These are phyloP conservation scores for Croton setiger DNA, from an alignment of 441 rosid species.

Conservation along the genomic window DNA sequence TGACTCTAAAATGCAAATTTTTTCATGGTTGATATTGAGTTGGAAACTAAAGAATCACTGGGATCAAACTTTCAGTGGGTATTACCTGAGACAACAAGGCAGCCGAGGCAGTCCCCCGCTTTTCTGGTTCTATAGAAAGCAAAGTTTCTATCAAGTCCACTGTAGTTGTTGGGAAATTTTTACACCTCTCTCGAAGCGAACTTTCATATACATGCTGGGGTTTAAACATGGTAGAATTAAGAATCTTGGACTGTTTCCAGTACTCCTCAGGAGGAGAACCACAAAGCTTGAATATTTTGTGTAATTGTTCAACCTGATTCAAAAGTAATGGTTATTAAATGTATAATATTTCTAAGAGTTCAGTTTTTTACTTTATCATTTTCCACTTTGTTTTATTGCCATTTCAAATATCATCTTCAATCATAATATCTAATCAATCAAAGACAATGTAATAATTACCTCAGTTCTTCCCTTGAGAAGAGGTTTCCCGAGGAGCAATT, in stretches of 20 bases:
- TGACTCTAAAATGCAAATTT: background rate
- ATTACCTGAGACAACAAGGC: conserved; percentile 67
- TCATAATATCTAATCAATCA: background rate
- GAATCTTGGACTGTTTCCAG: conserved; percentile 65
- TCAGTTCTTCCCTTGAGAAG: conserved; percentile 88
- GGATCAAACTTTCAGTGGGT: background rate
- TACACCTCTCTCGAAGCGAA: conserved; percentile 60
- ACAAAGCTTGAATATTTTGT: conserved; percentile 86
- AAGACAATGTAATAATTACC: conserved; percentile 32
- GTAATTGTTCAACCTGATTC: conserved; percentile 81
- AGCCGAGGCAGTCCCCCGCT: conserved; percentile 86
- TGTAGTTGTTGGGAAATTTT: conserved; percentile 47
- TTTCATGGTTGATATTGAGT: background rate
- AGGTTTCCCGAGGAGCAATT: conserved; percentile 67
- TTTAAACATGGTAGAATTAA: conserved; percentile 62
- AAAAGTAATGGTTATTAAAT: background rate
- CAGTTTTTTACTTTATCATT: background rate
- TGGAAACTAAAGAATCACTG: background rate
- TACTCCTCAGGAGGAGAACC: conserved; percentile 83
- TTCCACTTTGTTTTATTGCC: background rate
- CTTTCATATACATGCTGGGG: conserved; percentile 69
- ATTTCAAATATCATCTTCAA: background rate
- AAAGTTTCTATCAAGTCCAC: conserved; percentile 56
- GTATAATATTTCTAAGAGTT: background rate
- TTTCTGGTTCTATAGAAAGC: conserved; percentile 71